Evolutionary conservation across 768 basidiomycete species (phyloP), one percentile per base, ranked within the genome.

Genomic region (Megacollybia marginata): DNA sequence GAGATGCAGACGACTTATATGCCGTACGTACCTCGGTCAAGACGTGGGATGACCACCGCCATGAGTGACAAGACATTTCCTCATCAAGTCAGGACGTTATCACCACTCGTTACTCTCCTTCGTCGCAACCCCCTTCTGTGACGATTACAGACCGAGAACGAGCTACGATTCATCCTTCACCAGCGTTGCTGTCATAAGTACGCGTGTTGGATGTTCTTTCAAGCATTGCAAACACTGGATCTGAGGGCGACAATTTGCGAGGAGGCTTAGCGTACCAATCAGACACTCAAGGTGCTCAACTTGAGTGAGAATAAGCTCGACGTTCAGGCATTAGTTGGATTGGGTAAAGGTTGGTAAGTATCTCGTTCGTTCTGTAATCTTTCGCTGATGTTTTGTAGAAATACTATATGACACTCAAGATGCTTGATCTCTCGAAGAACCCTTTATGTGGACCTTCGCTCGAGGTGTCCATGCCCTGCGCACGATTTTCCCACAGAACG

Each of bases 221-320:
- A 94, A 1, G 83, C 82, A 7, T 66, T 99, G 49, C 74, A 87
- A 64, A 97, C 93, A 34, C 69, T 99, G 51, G 95, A 98, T 73
- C 66, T 99, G 83, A 82, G 62, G 88, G 88, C 4, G 98, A 98
- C 63, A 95, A 99, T 66, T 53, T 80, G 78, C 44, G 77, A 75
- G 78, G 66, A 40, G 94, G 95, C 1, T 85, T 97, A 33, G 80
- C 79, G 0, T 97, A 96, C 60, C 80, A 98, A 99, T 65, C 74
- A 93, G 42, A 97, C 95, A 3, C 72, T 98, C 42, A 96, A 95
- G 66, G 85, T 97, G 5, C 74, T 97, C 20, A 98, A 97, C 64
- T 68, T 98, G 47, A 86, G 88, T 58, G 95, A 98, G 63, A 98
- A 98, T 65, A 92, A 88, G 63, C 79, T 99, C 5, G 95, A 95